Conservation (phyloP, 768 basidiomycete genomes). For the Phylloporus scabripes region DNA sequence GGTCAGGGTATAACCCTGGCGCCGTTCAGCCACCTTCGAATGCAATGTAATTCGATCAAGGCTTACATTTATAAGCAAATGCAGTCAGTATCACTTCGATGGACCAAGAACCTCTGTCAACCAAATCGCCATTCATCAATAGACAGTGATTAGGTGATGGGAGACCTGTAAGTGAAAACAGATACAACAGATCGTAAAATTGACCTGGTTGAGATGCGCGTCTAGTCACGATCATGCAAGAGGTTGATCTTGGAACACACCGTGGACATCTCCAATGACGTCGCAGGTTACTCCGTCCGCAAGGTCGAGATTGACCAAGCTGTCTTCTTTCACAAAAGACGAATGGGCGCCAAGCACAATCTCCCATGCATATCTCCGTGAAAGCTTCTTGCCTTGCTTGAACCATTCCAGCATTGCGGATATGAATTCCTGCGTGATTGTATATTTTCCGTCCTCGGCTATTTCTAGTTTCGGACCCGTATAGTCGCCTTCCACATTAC, state of each 20-base stretch:
- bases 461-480: constrained; percentile 66
- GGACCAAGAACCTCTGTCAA: constrained; percentile 95
- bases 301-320: constrained; percentile 70
- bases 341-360: constrained; percentile 85
- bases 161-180: constrained; percentile 78
- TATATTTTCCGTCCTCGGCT: constrained; percentile 59
- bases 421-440: constrained; percentile 74
- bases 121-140: constrained; percentile 93
- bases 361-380: constrained; percentile 91
- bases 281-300: constrained; percentile 79
- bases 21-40: constrained; percentile 9
- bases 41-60: background rate
- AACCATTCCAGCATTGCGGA: constrained; percentile 86
- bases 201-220: constrained; percentile 52
- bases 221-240: background rate
- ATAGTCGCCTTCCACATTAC: constrained; percentile 71
- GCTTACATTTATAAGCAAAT: constrained; percentile 90
- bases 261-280: constrained; percentile 95
- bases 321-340: constrained; percentile 71
- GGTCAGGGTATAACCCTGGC: constrained; percentile 84
- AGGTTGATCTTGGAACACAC: constrained; percentile 35
- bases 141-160: constrained; percentile 83
- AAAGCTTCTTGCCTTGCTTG: constrained; percentile 88
- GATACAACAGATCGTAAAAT: constrained; percentile 89
- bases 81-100: constrained; percentile 89